Percentiles rank a stretch among this genome's conserved stretches.
Evolutionary conservation across 768 basidiomycete species (phyloP).

Genomic region (Tylopilus rubrobrunneus): DNA sequence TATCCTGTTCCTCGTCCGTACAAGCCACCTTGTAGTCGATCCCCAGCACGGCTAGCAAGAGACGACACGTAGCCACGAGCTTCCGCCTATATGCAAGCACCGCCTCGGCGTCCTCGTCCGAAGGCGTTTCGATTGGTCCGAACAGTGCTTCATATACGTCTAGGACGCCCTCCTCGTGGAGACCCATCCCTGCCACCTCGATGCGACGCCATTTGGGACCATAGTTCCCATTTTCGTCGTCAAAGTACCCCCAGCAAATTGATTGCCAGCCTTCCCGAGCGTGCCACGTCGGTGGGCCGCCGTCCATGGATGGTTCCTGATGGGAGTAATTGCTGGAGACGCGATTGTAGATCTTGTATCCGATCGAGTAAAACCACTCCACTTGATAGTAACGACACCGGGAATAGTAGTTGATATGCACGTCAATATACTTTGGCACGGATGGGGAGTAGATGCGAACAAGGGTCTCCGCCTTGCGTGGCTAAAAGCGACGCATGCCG

Average conservation of each 20-base stretch:
- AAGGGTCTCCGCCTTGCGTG: background rate
- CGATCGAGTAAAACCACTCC: slow-evolving; percentile 10
- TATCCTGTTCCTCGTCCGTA: slow-evolving; percentile 6
- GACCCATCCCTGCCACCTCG: background rate
- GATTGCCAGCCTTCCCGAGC: slow-evolving; percentile 5
- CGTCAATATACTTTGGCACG: slow-evolving; percentile 9
- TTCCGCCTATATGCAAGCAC: background rate
- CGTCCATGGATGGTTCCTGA: background rate
- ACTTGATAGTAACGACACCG: background rate
- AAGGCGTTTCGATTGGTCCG: background rate
- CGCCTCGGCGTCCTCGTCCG: background rate
- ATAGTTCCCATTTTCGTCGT: background rate
- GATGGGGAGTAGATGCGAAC: slow-evolving; percentile 8
- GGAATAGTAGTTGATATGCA: slow-evolving; percentile 8
- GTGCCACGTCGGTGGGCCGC: background rate
- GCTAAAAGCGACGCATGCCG: background rate
- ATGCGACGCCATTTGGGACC: background rate
- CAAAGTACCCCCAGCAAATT: slow-evolving; percentile 6
- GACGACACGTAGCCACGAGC: slow-evolving; percentile 1
- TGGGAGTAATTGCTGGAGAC: no score
- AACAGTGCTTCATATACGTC: slow-evolving; percentile 6
- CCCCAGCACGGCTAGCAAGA: slow-evolving; percentile 9
- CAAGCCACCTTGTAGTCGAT: slow-evolving; percentile 8
- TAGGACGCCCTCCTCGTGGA: slow-evolving; percentile 2
- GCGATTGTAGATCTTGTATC: background rate